phyloP scores from a whole-genome alignment of 257 asterid species.

The Linaria vulgaris region DNA sequence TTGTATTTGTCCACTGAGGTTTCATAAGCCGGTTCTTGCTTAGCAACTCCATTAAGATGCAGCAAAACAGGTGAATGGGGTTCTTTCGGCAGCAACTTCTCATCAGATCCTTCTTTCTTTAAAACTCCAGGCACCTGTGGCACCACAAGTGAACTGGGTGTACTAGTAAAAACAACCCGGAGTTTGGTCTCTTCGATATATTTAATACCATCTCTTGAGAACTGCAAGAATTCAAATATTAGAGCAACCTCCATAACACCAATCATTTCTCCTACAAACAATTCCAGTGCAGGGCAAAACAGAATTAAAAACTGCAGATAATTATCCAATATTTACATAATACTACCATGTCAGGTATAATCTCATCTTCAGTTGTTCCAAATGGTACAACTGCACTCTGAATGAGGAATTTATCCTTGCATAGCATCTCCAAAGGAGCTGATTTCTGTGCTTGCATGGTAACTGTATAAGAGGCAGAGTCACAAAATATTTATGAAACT shows the following conservation, averaged over 20 bases:
- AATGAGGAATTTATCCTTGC: slow-evolving; percentile 85
- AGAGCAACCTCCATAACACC: not conserved
- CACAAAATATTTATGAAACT: slow-evolving; percentile 20
- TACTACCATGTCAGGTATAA: slow-evolving; percentile 68
- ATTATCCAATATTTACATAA: slow-evolving; percentile 28
- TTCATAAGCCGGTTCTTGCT: slow-evolving; percentile 54
- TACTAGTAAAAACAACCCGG: slow-evolving; percentile 60
- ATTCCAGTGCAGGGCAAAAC: slow-evolving; percentile 18
- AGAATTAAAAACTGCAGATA: slow-evolving; percentile 24
- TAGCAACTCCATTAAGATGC: slow-evolving; percentile 54
- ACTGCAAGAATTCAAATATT: slow-evolving; percentile 43
- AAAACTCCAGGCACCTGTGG: slow-evolving; percentile 43
- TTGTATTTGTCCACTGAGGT: slow-evolving; percentile 32
- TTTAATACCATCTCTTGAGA: slow-evolving; percentile 50
- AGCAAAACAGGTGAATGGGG: slow-evolving; percentile 47
- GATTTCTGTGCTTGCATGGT: slow-evolving; percentile 86
- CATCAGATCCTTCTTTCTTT: slow-evolving; percentile 46
- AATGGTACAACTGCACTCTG: slow-evolving; percentile 75
- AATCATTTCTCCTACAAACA: slow-evolving; percentile 16
- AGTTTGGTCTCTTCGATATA: slow-evolving; percentile 81
- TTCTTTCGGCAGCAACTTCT: slow-evolving; percentile 37
- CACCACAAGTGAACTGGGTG: slow-evolving; percentile 50
- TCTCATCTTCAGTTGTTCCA: slow-evolving; percentile 73
- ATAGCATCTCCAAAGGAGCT: slow-evolving; percentile 58
- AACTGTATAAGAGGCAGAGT: slow-evolving; percentile 44